phyloP scores from a whole-genome alignment of 2,329 filamentous ascomycete species.

The Ilyonectria mors-panacis region DNA sequence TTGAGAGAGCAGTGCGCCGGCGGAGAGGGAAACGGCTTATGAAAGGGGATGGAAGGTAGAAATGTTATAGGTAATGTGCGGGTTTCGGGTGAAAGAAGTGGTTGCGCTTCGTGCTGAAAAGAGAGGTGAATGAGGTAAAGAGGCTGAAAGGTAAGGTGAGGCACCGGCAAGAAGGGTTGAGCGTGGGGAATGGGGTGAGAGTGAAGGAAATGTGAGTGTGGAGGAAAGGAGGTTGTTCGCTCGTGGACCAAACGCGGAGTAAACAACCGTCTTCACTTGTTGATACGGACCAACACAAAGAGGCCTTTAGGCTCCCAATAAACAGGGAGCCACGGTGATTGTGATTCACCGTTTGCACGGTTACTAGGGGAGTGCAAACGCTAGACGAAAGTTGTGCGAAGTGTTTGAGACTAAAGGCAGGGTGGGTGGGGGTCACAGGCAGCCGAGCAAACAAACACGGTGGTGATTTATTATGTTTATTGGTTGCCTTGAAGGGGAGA shows the following conservation, averaged over 20 bases:
- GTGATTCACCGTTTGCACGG: slow-evolving; percentile 6
- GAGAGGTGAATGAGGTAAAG: neutral
- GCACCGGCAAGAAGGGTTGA: neutral
- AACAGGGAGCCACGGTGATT: no score
- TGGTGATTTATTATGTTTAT: no score
- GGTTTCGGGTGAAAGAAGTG: neutral
- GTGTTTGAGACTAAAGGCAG: neutral
- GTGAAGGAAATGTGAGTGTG: neutral
- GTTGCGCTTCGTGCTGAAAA: neutral
- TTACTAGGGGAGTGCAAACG: neutral
- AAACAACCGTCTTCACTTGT: neutral
- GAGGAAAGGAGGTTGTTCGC: neutral
- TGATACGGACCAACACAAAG: neutral
- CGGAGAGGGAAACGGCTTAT: neutral
- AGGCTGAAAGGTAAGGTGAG: neutral
- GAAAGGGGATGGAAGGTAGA: neutral
- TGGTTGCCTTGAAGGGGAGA: no score
- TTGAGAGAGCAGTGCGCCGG: neutral
- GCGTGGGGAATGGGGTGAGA: neutral
- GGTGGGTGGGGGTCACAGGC: no score
- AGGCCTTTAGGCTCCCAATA: neutral
- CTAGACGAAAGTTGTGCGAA: neutral
- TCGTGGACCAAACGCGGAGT: neutral
- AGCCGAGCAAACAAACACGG: neutral
- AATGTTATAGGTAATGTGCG: neutral